These are phyloP conservation scores for Trichoderma virens DNA, from an alignment of 495 filamentous ascomycete genomes.

Conservation along the genomic window DNA sequence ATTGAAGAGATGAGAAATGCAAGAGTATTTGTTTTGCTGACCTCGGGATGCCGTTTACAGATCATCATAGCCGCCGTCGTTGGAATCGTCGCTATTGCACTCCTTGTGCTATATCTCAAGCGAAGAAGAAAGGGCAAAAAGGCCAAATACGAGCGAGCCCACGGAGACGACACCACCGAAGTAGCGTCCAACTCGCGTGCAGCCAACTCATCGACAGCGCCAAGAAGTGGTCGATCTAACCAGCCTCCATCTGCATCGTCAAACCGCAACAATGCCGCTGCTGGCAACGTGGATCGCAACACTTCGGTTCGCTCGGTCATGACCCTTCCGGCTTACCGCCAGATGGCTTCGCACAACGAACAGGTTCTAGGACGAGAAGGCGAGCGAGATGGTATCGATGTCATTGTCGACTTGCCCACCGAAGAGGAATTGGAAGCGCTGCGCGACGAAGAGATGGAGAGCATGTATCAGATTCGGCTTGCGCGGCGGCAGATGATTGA, in stretches of 20 bases:
- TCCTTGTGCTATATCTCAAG: neutral
- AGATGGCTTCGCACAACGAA: constrained; percentile 62
- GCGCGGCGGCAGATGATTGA: constrained; percentile 66
- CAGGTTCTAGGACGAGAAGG: constrained; percentile 85
- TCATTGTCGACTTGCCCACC: constrained; percentile 62
- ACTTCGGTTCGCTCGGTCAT: constrained; percentile 86
- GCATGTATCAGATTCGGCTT: constrained; percentile 80
- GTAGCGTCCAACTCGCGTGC: neutral
- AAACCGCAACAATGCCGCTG: constrained; percentile 10
- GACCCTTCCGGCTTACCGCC: constrained; percentile 75
- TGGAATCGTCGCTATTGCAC: neutral
- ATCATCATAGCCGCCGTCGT: neutral
- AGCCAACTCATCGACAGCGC: neutral
- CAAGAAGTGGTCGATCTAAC: neutral
- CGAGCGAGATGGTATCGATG: constrained; percentile 85
- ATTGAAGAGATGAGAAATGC: neutral
- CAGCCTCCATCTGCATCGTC: neutral
- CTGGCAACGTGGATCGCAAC: constrained; percentile 62
- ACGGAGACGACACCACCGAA: neutral
- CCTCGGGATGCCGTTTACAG: neutral
- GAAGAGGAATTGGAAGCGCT: constrained; percentile 59
- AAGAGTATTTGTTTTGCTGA: neutral
- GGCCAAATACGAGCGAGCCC: constrained; percentile 1
- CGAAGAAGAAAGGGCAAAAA: neutral
- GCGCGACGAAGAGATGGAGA: constrained; percentile 89